Percentiles rank a stretch among this genome's conserved stretches.
Evolutionary conservation across 345 rosid genomes (phyloP).

Genomic region (Gossypium ekmanianum): DNA sequence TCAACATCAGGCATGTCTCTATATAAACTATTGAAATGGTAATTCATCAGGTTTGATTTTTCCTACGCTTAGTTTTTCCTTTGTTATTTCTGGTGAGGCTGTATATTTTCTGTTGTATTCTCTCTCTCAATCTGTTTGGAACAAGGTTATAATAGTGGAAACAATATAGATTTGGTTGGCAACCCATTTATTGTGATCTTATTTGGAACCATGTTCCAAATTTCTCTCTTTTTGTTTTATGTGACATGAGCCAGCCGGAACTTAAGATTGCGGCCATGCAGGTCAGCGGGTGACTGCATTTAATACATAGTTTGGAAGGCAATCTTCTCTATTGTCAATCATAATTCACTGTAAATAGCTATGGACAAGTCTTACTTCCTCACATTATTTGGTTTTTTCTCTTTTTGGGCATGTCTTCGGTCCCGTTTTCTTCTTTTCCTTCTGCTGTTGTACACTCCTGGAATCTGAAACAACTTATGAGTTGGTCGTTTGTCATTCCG

Average conservation of each 20-base stretch:
- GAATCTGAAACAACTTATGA: slow-evolving; percentile 79
- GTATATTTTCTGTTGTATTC: slow-evolving; percentile 16
- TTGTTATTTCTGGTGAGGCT: not conserved
- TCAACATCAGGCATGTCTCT: slow-evolving; percentile 6
- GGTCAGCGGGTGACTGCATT: not conserved
- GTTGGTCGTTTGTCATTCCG: slow-evolving; percentile 90
- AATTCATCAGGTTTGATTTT: slow-evolving; percentile 1
- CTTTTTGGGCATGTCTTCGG: slow-evolving; percentile 17
- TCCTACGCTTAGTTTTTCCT: not conserved
- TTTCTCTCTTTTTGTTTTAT: not conserved
- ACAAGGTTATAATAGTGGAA: slow-evolving; percentile 5
- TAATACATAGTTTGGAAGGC: not conserved
- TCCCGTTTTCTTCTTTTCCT: slow-evolving; percentile 39
- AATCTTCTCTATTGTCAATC: not conserved
- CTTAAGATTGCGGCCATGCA: not conserved
- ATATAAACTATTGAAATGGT: not conserved
- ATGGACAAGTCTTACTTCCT: slow-evolving; percentile 38
- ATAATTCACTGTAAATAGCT: slow-evolving; percentile 30
- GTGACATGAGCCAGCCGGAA: not conserved
- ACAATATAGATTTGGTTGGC: slow-evolving; percentile 12
- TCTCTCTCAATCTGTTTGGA: slow-evolving; percentile 3
- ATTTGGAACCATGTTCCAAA: not conserved
- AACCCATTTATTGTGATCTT: slow-evolving; percentile 4
- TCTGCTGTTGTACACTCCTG: slow-evolving; percentile 58
- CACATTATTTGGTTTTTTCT: not conserved